Base-by-base conservation (phyloP, 164 flowering plant genomes). In the Sedum album region DNA sequence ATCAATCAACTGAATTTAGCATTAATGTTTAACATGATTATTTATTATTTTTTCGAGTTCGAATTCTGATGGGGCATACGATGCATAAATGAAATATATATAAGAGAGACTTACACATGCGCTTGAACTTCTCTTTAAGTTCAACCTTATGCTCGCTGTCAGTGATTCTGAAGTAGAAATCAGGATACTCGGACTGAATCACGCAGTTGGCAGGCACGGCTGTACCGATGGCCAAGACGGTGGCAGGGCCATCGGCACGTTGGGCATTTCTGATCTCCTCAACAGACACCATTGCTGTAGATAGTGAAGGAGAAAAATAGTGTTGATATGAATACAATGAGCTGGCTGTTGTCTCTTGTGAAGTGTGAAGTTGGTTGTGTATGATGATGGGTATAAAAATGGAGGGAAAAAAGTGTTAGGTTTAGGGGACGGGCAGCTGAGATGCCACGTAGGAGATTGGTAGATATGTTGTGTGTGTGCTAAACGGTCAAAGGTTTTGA, bases 91-190 rank as follows among this genome's bases (percentile, higher is more conserved):
- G 25, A 46, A 46, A 18, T 20, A 10, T 17, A 18, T 49, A 6
- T 23, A 20, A 49, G 0, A 42, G n/a, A n/a, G n/a, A n/a, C 60
- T 53, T 76, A 80, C 83, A 80, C 79, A 80, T 78, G 78, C 83
- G 81, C 70, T 74, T 70, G 75, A 80, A 80, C 72, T 76, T 80
- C 26, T 70, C 73, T 39, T 80, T 80, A 49, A 80, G 74, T 28
- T 78, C 78, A 17, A 79, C 76, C 74, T 73, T 73, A 69, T 80
- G 83, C 53, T 80, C 79, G 33, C 77, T 78, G 61, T 80, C 72
- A 73, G 81, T 80, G 74, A 78, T 71, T 17, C 79, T 68, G 75
- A 80, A 80, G 70, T 80, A 80, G 64, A 57, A 80, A 57, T 80
- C 83, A 5, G 83, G 80, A 26, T 77, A 80, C 8, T 73, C 79